A percentile compares a stretch with the other conserved stretches of the same genome.
Evolutionary conservation across 2,329 filamentous ascomycete species (phyloP).

Genomic region (Blumeriella jaapii): DNA sequence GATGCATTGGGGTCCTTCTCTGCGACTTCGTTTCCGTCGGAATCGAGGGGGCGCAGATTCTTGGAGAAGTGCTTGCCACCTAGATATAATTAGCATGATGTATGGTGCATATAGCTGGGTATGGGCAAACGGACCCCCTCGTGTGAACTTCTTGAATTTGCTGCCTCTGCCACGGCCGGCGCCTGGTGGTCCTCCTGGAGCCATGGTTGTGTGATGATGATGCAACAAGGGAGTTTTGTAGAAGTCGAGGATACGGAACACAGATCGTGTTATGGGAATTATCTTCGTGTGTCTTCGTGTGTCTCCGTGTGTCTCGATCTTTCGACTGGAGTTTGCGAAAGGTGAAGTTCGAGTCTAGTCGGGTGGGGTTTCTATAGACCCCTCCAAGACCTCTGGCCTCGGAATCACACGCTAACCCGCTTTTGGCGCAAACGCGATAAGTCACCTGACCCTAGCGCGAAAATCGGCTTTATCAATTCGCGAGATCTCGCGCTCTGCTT

Average conservation of each 20-base stretch:
- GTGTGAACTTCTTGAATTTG: constrained; percentile 88
- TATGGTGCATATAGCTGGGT: neutral
- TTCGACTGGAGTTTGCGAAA: too few species aligned
- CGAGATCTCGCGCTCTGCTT: constrained; percentile 14
- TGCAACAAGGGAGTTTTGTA: neutral
- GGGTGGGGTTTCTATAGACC: constrained; percentile 6
- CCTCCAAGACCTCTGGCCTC: neutral
- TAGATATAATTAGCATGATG: constrained; percentile 29
- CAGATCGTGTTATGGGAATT: too few species aligned
- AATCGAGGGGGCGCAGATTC: constrained; percentile 77
- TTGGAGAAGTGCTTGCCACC: constrained; percentile 94
- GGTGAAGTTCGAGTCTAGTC: too few species aligned
- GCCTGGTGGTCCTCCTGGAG: constrained; percentile 35
- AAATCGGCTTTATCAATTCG: constrained; percentile 7
- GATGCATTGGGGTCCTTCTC: constrained; percentile 53
- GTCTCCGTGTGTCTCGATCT: too few species aligned
- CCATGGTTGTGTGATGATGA: constrained; percentile 29
- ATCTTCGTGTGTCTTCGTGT: too few species aligned
- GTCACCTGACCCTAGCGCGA: constrained; percentile 10
- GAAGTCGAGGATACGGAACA: too few species aligned
- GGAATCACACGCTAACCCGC: neutral
- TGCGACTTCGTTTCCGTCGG: constrained; percentile 76
- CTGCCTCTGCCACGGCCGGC: constrained; percentile 65
- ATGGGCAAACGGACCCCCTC: constrained; percentile 56
- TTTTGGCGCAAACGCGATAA: neutral